phyloP scores from a whole-genome alignment of 2,329 filamentous ascomycete species.

The Stemphylium lycopersici region DNA sequence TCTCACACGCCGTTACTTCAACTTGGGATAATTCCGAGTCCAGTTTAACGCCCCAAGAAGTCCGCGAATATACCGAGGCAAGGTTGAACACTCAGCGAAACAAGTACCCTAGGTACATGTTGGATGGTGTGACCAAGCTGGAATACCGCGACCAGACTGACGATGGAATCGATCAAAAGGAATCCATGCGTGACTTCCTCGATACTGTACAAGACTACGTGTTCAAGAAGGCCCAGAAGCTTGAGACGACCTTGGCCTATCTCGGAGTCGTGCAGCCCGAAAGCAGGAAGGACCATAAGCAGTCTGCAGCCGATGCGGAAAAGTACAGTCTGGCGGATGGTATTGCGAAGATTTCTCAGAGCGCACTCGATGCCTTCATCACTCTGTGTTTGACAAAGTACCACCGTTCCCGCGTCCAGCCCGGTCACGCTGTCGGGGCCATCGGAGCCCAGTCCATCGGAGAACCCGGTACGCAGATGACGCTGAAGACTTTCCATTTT shows the following conservation, averaged over 20 bases:
- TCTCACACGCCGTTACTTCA: slow-evolving; percentile 75
- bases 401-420: slow-evolving; percentile 87
- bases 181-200: slow-evolving; percentile 83
- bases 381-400: slow-evolving; percentile 86
- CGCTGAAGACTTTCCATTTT: slow-evolving; percentile 99
- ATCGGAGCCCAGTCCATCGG: slow-evolving; percentile 98
- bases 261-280: slow-evolving; percentile 31
- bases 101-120: slow-evolving; percentile 52
- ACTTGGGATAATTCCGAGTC: slow-evolving; percentile 81
- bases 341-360: slow-evolving; percentile 81
- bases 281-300: slow-evolving; percentile 14
- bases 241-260: slow-evolving; percentile 56
- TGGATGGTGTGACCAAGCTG: slow-evolving; percentile 55
- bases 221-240: slow-evolving; percentile 64
- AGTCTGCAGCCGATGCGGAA: slow-evolving; percentile 42
- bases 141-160: slow-evolving; percentile 73
- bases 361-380: slow-evolving; percentile 78
- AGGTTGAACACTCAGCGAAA: slow-evolving; percentile 71
- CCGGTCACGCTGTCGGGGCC: slow-evolving; percentile 93
- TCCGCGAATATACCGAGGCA: slow-evolving; percentile 69
- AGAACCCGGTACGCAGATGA: slow-evolving; percentile 99
- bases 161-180: slow-evolving; percentile 61
- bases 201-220: slow-evolving; percentile 78
- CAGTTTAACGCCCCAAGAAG: slow-evolving; percentile 75
- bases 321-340: slow-evolving; percentile 60